phyloP scores from a whole-genome alignment of 495 filamentous ascomycete genomes.

The Annulohypoxylon bovei region DNA sequence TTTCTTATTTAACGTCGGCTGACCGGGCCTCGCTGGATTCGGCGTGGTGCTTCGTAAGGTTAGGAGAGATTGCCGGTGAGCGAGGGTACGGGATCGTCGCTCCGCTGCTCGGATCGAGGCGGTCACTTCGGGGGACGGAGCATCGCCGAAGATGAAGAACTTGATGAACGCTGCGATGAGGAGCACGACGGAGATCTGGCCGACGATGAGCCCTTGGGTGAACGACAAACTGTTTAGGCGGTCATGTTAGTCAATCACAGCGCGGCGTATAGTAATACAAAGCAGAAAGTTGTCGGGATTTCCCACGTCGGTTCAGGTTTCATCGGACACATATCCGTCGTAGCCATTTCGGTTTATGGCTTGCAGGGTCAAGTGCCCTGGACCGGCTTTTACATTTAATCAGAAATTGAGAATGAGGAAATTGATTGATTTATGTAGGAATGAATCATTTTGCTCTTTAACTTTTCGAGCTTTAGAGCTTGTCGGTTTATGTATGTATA shows the following conservation, averaged over 20 bases:
- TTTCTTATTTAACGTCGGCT: conserved; percentile 71
- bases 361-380: conserved; percentile 1
- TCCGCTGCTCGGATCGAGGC: conserved; percentile 74
- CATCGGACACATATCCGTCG: conserved; percentile 53
- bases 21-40: conserved; percentile 51
- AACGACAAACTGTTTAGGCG: conserved; percentile 74
- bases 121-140: conserved; percentile 80
- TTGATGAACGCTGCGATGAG: conserved; percentile 95
- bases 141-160: conserved; percentile 99
- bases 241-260: conserved; percentile 33
- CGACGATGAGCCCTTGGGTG: conserved; percentile 91
- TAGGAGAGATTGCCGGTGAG: conserved; percentile 73
- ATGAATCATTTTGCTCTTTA: conserved; percentile 22
- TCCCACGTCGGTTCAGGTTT: conserved; percentile 59
- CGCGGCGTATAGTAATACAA: conserved; percentile 5
- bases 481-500: not conserved
- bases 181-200: conserved; percentile 90
- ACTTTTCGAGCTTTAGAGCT: conserved; percentile 10
- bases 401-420: not conserved
- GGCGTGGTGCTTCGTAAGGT: conserved; percentile 55
- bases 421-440: conserved; percentile 14
- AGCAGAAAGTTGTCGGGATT: conserved; percentile 20
- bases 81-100: conserved; percentile 69
- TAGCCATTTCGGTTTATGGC: conserved; percentile 41
- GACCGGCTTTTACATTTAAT: conserved; percentile 4